Percentiles rank a stretch among this genome's conserved stretches.
Conservation (phyloP, 352 stramenopile species). For the Phytophthora gonapodyides region DNA sequence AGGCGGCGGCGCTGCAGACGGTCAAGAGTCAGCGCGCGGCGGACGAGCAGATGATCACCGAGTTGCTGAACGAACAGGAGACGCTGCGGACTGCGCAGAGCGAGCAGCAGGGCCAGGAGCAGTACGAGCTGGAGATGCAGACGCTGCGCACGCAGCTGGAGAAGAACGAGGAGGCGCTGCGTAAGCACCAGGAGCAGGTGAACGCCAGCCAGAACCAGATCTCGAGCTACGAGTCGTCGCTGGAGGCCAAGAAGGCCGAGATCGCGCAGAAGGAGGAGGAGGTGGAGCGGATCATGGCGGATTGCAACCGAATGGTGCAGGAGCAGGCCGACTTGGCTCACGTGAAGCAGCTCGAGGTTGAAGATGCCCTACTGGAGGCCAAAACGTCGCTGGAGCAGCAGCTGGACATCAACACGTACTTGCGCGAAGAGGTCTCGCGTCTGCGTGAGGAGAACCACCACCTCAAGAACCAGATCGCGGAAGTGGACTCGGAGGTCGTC, state of each 20-base stretch:
- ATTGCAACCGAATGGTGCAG: conserved; percentile 88
- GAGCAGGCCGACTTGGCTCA: conserved; percentile 78
- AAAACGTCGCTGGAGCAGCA: conserved; percentile 89
- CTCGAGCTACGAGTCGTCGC: conserved; percentile 61
- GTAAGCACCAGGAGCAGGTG: conserved; percentile 78
- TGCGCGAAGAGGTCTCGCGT: conserved; percentile 77
- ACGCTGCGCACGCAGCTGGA: conserved; percentile 65
- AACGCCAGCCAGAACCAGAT: conserved; percentile 70
- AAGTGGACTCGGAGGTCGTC: conserved; percentile 85
- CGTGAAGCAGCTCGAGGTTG: conserved; percentile 84
- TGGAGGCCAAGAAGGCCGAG: conserved; percentile 65
- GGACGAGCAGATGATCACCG: conserved; percentile 84
- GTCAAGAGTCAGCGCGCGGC: conserved; percentile 74
- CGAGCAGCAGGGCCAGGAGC: conserved; percentile 47
- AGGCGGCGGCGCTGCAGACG: conserved; percentile 57
- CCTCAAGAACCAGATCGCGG: conserved; percentile 86
- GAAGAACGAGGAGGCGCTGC: conserved; percentile 69
- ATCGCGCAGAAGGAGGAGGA: conserved; percentile 78
- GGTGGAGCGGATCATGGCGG: conserved; percentile 79
- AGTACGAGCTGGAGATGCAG: conserved; percentile 79
- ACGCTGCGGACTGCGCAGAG: conserved; percentile 58
- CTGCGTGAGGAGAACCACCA: conserved; percentile 85
- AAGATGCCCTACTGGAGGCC: conserved; percentile 81
- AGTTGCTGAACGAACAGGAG: conserved; percentile 86
- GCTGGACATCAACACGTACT: conserved; percentile 84